These are phyloP conservation scores for Adansonia gregorii DNA, from an alignment of 441 rosid genomes.

Conservation along the genomic window DNA sequence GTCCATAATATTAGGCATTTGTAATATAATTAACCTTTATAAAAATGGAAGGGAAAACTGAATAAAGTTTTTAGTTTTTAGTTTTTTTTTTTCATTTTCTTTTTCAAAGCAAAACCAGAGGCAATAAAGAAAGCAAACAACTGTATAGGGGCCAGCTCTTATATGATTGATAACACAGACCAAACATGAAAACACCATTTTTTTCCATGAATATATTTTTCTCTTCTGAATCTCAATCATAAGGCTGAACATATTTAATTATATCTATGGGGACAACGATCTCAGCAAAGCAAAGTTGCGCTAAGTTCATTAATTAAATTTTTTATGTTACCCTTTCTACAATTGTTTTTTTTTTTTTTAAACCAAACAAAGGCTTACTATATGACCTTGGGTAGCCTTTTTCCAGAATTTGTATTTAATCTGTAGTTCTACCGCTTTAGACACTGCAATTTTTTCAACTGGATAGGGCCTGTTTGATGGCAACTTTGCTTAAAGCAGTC, in stretches of 20 bases:
- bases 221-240: neutral
- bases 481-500: neutral
- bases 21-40: too few relatives aligned
- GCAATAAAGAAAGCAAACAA: neutral
- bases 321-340: neutral
- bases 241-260: neutral
- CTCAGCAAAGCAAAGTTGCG: too few relatives aligned
- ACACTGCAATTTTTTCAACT: neutral
- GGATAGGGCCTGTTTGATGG: neutral
- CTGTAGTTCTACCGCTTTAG: neutral
- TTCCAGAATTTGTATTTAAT: neutral
- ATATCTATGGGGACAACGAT: slow-evolving; percentile 15
- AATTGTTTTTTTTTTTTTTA: too few relatives aligned
- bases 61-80: neutral
- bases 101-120: neutral
- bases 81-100: neutral
- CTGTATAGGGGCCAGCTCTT: neutral
- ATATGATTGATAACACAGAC: neutral
- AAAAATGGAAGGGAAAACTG: too few relatives aligned
- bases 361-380: neutral
- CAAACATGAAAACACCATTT: neutral
- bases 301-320: neutral
- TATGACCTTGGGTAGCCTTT: neutral
- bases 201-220: neutral
- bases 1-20: too few relatives aligned